A percentile compares a stretch with the other conserved stretches of the same genome.
Conservation (phyloP, 192 early-diverging fungal genomes). For the Coemansia aciculifera region DNA sequence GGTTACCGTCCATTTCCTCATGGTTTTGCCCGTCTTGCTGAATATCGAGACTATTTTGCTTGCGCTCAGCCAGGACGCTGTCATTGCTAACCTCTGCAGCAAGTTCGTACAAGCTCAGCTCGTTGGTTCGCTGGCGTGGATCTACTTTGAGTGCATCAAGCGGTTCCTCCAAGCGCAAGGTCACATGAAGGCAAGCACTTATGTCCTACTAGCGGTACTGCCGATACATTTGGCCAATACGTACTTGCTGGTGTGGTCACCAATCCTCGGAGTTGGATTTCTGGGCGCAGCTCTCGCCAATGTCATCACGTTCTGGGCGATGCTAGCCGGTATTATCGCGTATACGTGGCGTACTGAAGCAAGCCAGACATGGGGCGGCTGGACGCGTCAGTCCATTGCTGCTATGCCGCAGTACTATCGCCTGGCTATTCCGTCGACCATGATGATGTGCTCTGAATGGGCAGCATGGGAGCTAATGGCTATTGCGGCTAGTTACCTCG, state of each 20-base stretch:
- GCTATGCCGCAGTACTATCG: conserved; percentile 57
- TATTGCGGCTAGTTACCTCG: conserved; percentile 59
- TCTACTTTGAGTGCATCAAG: conserved; percentile 83
- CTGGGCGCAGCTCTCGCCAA: conserved; percentile 85
- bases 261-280: conserved; percentile 65
- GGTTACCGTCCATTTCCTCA: conserved; percentile 65
- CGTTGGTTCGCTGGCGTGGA: conserved; percentile 70
- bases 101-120: conserved; percentile 67
- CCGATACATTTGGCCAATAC: conserved; percentile 75
- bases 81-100: conserved; percentile 67
- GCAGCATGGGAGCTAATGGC: conserved; percentile 53
- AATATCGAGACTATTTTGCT: conserved; percentile 69
- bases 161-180: conserved; percentile 89
- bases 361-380: conserved; percentile 68
- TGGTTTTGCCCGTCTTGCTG: conserved; percentile 71
- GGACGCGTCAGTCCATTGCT: conserved; percentile 47
- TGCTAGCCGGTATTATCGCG: conserved; percentile 61
- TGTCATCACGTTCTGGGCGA: conserved; percentile 70
- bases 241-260: conserved; percentile 81
- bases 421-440: conserved; percentile 71
- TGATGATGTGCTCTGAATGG: conserved; percentile 76
- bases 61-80: conserved; percentile 69
- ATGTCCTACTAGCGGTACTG: conserved; percentile 66
- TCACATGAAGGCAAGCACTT: conserved; percentile 82
- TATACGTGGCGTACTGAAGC: conserved; percentile 64